Conservation (phyloP, 768 basidiomycete species). For the Naganishia friedmannii region DNA sequence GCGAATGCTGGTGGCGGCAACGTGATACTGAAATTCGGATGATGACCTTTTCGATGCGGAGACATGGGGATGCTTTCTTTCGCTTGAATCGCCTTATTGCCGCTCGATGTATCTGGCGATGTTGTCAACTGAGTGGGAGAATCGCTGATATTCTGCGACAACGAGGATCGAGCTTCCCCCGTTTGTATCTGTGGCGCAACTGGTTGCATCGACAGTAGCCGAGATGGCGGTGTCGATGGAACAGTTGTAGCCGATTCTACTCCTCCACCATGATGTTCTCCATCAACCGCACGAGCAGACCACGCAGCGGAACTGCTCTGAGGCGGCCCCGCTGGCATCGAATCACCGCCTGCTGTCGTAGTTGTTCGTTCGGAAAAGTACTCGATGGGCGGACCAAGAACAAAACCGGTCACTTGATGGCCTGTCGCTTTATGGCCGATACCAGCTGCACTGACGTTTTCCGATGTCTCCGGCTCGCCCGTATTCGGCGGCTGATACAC, state of each 20-base stretch:
- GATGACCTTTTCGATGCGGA: background rate
- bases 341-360: no score
- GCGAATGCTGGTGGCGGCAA: slow-evolving; percentile 24
- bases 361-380: background rate
- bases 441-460: background rate
- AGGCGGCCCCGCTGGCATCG: no score
- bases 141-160: background rate
- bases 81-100: no score
- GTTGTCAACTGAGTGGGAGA: background rate
- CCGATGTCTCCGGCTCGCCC: background rate
- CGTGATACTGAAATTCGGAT: slow-evolving; percentile 22
- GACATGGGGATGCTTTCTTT: background rate
- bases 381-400: slow-evolving; percentile 21
- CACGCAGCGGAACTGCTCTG: no score
- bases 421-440: background rate
- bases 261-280: background rate
- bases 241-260: background rate
- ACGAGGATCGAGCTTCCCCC: background rate
- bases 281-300: background rate
- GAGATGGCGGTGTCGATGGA: background rate
- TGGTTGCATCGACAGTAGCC: background rate
- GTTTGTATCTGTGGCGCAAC: no score
- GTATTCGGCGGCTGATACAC: background rate
- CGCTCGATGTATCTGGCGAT: no score
- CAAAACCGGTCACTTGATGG: slow-evolving; percentile 3